Percentiles rank a stretch among this genome's conserved stretches.
Evolutionary conservation across 352 stramenopile species (phyloP).

Genomic region (Globisporangium mamillatum): DNA sequence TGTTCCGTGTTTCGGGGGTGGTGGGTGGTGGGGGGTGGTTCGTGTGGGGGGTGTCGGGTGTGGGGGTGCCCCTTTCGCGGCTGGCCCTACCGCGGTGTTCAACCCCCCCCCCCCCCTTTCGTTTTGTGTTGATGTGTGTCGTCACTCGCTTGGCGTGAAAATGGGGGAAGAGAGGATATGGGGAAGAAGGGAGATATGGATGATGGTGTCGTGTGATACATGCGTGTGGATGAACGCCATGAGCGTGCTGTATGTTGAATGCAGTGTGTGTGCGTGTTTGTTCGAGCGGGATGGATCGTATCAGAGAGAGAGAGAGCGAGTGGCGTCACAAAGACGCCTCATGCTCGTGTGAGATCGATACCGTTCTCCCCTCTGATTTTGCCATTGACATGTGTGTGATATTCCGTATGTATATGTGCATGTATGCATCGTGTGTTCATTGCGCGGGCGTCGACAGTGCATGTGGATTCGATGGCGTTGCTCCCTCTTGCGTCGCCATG

Average conservation of each 20-base stretch:
- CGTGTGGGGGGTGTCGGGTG: too few species aligned
- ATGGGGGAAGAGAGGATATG: not conserved
- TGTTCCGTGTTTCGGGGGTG: too few species aligned
- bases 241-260: not conserved
- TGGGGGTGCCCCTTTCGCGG: too few species aligned
- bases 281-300: not conserved
- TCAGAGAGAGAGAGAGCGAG: not conserved
- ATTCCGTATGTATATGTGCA: not conserved
- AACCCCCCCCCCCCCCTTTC: not conserved
- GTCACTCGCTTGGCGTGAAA: slow-evolving; percentile 9
- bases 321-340: not conserved
- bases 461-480: not conserved
- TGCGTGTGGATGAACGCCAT: not conserved
- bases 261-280: not conserved
- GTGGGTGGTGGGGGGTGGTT: too few species aligned
- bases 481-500: not conserved
- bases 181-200: not conserved
- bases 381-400: not conserved
- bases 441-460: not conserved
- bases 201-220: not conserved
- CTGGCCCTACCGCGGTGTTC: too few species aligned
- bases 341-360: not conserved
- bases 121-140: slow-evolving; percentile 6
- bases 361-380: not conserved
- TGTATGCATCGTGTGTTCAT: not conserved